Conservation (phyloP, 495 filamentous ascomycete species). For the Amphirosellinia nigrospora region DNA sequence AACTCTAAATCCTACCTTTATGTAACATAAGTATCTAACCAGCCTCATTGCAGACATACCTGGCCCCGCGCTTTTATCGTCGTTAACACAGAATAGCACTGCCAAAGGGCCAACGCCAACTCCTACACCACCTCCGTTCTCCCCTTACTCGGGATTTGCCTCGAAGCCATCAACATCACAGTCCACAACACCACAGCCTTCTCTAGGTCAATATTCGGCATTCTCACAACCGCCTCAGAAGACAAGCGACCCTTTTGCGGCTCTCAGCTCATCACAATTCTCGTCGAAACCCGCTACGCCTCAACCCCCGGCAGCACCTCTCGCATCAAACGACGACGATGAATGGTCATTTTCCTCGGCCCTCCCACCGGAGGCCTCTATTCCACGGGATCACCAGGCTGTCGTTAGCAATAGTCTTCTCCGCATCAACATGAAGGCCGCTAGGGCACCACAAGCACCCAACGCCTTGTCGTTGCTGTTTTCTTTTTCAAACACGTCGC, state of each 20-base stretch:
- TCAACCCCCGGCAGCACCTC: constrained; percentile 41
- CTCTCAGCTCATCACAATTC: constrained; percentile 64
- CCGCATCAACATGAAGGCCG: constrained; percentile 58
- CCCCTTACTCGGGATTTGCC: constrained; percentile 64
- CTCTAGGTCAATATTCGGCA: constrained; percentile 47
- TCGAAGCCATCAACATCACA: constrained; percentile 49
- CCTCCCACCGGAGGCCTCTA: constrained; percentile 66
- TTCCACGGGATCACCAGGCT: constrained; percentile 54
- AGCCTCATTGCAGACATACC: constrained; percentile 57
- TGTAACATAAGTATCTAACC: neutral
- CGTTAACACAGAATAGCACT: constrained; percentile 63
- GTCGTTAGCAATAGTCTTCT: constrained; percentile 56
- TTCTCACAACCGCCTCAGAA: constrained; percentile 51
- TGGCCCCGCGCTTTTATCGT: constrained; percentile 69
- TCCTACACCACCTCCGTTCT: constrained; percentile 57
- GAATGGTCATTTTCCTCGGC: constrained; percentile 96
- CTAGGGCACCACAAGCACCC: constrained; percentile 50
- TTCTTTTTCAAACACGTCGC: constrained; percentile 79
- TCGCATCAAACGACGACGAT: constrained; percentile 68
- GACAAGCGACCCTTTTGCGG: constrained; percentile 70
- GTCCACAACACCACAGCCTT: constrained; percentile 56
- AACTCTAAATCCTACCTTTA: neutral
- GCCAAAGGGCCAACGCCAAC: constrained; percentile 51
- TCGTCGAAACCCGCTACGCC: constrained; percentile 49
- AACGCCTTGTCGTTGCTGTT: constrained; percentile 67